Evolutionary conservation across 805 yeast species (phyloP).

Genomic region (Saturnispora besseyi): DNA sequence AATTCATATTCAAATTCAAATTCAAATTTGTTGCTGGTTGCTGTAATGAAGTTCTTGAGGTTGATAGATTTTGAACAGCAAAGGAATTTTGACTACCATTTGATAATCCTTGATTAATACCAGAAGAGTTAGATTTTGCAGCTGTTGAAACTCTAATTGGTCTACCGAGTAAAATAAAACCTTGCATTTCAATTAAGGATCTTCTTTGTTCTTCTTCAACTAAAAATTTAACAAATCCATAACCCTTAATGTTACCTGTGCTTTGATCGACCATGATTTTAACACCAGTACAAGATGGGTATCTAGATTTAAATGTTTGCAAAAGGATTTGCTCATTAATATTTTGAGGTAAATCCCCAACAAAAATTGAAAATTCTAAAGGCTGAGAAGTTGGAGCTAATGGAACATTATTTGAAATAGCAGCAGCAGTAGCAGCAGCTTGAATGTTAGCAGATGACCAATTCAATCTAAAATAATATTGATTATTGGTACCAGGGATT

Average conservation of each 20-base stretch:
- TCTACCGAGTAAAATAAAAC: slow-evolving; percentile 57
- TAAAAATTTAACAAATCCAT: slow-evolving; percentile 79
- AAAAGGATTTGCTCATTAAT: slow-evolving; percentile 58
- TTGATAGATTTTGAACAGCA: neutral
- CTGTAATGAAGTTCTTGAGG: slow-evolving; percentile 9
- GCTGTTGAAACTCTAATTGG: slow-evolving; percentile 74
- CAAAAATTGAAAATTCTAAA: slow-evolving; percentile 61
- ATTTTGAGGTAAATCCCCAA: slow-evolving; percentile 74
- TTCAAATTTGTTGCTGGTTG: slow-evolving; percentile 10
- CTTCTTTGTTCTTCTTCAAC: slow-evolving; percentile 58
- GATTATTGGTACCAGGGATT: slow-evolving; percentile 55
- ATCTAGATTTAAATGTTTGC: slow-evolving; percentile 58
- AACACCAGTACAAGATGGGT: slow-evolving; percentile 65
- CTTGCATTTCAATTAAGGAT: slow-evolving; percentile 77
- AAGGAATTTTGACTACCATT: neutral
- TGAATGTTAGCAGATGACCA: slow-evolving; percentile 52
- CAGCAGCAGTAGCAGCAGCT: slow-evolving; percentile 17
- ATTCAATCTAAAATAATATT: slow-evolving; percentile 55
- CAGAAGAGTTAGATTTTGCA: slow-evolving; percentile 26
- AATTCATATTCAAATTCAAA: slow-evolving; percentile 8
- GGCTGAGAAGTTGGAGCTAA: slow-evolving; percentile 9
- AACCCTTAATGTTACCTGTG: slow-evolving; percentile 70
- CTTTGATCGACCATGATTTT: slow-evolving; percentile 69
- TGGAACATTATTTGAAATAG: slow-evolving; percentile 9
- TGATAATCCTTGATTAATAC: neutral